Evolutionary conservation across 1,284 basidiomycete genomes (phyloP).

Genomic region (Phlebopus sp.): DNA sequence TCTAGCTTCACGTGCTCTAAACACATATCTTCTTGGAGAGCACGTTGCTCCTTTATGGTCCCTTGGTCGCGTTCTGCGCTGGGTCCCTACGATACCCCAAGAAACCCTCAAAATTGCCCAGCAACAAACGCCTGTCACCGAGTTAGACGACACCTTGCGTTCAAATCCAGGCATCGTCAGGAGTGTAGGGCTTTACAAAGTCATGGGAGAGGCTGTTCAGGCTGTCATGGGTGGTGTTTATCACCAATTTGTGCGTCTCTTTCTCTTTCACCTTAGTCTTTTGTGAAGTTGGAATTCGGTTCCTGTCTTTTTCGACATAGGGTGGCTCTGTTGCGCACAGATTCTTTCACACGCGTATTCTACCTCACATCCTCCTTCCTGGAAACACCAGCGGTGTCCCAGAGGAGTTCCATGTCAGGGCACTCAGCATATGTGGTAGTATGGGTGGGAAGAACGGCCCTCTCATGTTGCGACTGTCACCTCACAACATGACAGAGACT

Average conservation of each 20-base stretch:
- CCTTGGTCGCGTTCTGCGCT: conserved; percentile 63
- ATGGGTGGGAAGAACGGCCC: conserved; percentile 32
- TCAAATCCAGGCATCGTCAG: conserved; percentile 34
- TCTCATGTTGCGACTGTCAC: conserved; percentile 7
- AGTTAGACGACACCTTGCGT: conserved; percentile 24
- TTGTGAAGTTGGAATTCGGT: neutral
- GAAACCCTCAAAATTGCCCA: conserved; percentile 19
- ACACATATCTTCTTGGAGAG: conserved; percentile 69
- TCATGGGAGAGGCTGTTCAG: conserved; percentile 71
- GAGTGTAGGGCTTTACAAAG: conserved; percentile 69
- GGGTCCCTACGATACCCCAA: conserved; percentile 53
- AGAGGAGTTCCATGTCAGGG: conserved; percentile 28
- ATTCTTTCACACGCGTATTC: conserved; percentile 33
- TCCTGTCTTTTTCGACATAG: conserved; percentile 8
- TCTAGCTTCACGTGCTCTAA: conserved; percentile 52
- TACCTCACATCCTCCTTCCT: conserved; percentile 31
- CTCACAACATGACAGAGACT: neutral
- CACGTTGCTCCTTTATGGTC: conserved; percentile 71
- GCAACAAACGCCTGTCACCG: conserved; percentile 19
- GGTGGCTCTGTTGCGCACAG: conserved; percentile 34
- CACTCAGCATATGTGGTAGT: conserved; percentile 27
- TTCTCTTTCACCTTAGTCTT: conserved; percentile 1
- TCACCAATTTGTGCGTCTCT: conserved; percentile 67
- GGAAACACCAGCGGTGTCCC: conserved; percentile 28
- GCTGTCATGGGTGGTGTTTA: conserved; percentile 76